Evolutionary conservation across 1,284 basidiomycete genomes (phyloP).

Genomic region (Meira miltonrushii): DNA sequence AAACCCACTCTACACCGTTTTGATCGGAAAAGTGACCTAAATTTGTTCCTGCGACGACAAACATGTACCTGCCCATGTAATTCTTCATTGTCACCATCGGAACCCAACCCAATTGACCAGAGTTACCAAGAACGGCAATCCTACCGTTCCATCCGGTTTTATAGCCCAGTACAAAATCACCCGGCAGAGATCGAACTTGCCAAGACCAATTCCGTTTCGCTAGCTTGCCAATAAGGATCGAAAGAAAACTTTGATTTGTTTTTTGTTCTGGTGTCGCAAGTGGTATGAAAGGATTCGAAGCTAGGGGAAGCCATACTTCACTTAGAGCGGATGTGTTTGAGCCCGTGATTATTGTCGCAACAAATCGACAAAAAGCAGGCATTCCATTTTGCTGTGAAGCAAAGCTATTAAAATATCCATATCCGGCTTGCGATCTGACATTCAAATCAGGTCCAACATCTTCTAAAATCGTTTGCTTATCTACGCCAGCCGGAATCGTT

Average conservation of each 20-base stretch:
- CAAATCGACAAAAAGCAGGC: constrained; percentile 27
- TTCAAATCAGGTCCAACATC: constrained; percentile 23
- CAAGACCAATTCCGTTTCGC: background rate
- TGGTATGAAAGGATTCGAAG: constrained; percentile 3
- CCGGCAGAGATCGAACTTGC: constrained; percentile 5
- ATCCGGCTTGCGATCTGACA: constrained; percentile 14
- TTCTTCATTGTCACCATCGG: constrained; percentile 12
- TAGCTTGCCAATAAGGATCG: no score
- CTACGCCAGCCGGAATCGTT: constrained; percentile 1
- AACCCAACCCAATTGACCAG: constrained; percentile 19
- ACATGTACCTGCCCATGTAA: constrained; percentile 15
- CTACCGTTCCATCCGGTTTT: constrained; percentile 21
- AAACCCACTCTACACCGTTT: constrained; percentile 14
- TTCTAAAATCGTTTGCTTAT: constrained; percentile 11
- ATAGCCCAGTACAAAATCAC: constrained; percentile 13
- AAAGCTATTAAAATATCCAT: constrained; percentile 16
- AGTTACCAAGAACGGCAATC: constrained; percentile 18
- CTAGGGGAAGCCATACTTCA: constrained; percentile 23
- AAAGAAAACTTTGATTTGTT: no score
- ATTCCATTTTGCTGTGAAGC: constrained; percentile 14
- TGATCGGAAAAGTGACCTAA: constrained; percentile 16
- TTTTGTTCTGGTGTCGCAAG: constrained; percentile 15
- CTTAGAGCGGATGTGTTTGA: constrained; percentile 13
- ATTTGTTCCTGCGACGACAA: constrained; percentile 20
- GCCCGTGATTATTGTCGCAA: constrained; percentile 14